Base-by-base conservation (phyloP, 1,284 basidiomycete genomes). In the Rhodotorula sp. region DNA sequence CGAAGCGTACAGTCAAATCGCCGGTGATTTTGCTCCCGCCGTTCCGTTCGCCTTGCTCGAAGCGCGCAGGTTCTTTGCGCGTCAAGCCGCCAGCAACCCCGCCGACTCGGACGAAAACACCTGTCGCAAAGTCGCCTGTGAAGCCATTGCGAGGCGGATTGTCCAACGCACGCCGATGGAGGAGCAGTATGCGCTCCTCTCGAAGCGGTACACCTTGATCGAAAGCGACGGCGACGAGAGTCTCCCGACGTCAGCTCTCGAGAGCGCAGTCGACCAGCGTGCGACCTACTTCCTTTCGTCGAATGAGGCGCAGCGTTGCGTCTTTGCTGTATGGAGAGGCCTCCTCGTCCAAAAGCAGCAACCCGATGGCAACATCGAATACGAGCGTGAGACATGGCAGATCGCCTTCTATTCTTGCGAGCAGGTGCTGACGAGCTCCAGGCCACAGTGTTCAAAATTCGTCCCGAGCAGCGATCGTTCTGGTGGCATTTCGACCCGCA, bases 81-180 rank as follows among this genome's bases (percentile, higher is more conserved):
- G 60, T 22, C 72, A 76, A 51, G 49, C 55, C 33, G 48, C 48
- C 42, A 22, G 56, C 51, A 73, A 77, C 62, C 78, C 82, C 6
- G 89, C 91, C 14, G 91, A 95, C 79, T 91, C 89, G 77, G 92
- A 88, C 68, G 94, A 96, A 82, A 93, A 93, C 76, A 78, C 86
- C 51, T 87, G 88, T 73, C 85, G 93, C n/a, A 83, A 88, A 89
- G 89, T 58, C 45, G 90, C 93, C 4, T 95, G 93, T 77, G 93
- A 96, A 81, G 89, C 91, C 3, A 82, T 96, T 24, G 94, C 94
- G 6, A 86, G 93, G 62, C 84, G 88, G 68, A 87, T 95, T 62
- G 84, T 94, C 91, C 93, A 79, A 80, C 84, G 53, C 80, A 87
- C 17, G 83, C 88, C 66, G 24, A 71, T 72, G 58, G 26, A 55